Conservation (phyloP, 805 yeast species). For the Cyberlindnera mrakii region DNA sequence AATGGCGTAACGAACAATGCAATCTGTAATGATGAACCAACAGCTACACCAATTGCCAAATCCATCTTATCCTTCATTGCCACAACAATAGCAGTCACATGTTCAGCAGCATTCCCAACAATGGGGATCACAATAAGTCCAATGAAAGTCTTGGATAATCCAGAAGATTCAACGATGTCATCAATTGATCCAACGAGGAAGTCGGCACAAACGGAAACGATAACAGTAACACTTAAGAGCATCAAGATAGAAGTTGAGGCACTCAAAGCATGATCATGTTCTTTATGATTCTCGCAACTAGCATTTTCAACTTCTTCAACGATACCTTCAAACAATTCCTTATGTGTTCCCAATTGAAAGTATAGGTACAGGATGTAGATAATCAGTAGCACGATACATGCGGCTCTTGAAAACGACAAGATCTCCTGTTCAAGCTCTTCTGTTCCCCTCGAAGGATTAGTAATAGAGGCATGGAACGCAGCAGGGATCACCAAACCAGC, state of each 20-base stretch:
- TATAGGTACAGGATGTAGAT: slow-evolving; percentile 74
- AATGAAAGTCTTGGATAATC: slow-evolving; percentile 89
- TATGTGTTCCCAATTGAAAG: slow-evolving; percentile 89
- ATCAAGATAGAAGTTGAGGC: slow-evolving; percentile 46
- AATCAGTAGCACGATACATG: slow-evolving; percentile 69
- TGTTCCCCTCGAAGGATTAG: slow-evolving; percentile 27
- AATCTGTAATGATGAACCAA: slow-evolving; percentile 93
- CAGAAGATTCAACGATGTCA: slow-evolving; percentile 74
- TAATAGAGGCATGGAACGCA: slow-evolving; percentile 84
- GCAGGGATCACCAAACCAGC: slow-evolving; percentile 91
- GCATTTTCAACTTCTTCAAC: slow-evolving; percentile 35
- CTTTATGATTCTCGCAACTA: slow-evolving; percentile 14
- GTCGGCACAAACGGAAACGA: slow-evolving; percentile 90
- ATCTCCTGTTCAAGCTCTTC: slow-evolving; percentile 38
- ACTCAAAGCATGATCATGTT: slow-evolving; percentile 35
- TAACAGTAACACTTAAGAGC: slow-evolving; percentile 59
- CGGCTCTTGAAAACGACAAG: slow-evolving; percentile 75
- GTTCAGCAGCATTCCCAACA: slow-evolving; percentile 98
- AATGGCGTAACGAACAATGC: slow-evolving; percentile 94
- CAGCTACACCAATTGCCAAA: slow-evolving; percentile 92
- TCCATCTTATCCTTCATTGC: slow-evolving; percentile 98
- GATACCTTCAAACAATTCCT: slow-evolving; percentile 58
- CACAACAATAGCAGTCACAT: slow-evolving; percentile 92
- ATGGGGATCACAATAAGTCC: slow-evolving; percentile 92
- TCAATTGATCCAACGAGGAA: slow-evolving; percentile 91